Evolutionary conservation across 2,329 filamentous ascomycete species (phyloP).

Genomic region (Penicillium sp.): DNA sequence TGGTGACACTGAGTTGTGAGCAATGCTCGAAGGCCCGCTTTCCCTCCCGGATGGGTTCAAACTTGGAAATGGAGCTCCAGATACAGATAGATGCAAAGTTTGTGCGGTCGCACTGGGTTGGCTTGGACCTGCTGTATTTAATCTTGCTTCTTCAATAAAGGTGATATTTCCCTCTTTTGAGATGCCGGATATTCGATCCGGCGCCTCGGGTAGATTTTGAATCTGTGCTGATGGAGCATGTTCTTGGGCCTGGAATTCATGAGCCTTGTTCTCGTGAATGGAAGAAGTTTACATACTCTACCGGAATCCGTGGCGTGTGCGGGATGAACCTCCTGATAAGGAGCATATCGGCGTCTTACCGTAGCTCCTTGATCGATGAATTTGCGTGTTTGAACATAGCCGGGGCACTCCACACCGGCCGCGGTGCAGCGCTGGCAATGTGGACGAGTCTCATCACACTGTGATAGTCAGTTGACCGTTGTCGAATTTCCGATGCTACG

Average conservation of each 20-base stretch:
- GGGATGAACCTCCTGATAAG: constrained; percentile 31
- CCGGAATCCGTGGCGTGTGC: neutral
- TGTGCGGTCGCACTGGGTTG: neutral
- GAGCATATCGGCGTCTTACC: constrained; percentile 41
- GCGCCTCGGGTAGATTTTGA: neutral
- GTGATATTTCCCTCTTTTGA: neutral
- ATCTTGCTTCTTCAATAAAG: neutral
- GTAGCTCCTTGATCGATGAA: constrained; percentile 46
- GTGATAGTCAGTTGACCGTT: neutral
- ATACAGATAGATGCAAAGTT: neutral
- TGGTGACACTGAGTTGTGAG: constrained; percentile 11
- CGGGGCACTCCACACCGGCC: constrained; percentile 41
- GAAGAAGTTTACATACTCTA: neutral
- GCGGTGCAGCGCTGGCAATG: constrained; percentile 39
- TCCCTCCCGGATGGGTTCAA: neutral
- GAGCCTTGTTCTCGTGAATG: neutral
- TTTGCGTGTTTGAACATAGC: constrained; percentile 46
- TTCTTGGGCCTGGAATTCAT: neutral
- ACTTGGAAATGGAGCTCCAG: neutral
- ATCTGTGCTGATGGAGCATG: neutral
- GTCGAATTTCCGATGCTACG: neutral
- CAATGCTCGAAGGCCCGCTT: neutral
- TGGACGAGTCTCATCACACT: constrained; percentile 45
- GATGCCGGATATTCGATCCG: neutral
- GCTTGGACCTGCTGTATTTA: neutral